Base-by-base conservation (phyloP, 2,329 filamentous ascomycete species). In the Botrytis fabae region DNA sequence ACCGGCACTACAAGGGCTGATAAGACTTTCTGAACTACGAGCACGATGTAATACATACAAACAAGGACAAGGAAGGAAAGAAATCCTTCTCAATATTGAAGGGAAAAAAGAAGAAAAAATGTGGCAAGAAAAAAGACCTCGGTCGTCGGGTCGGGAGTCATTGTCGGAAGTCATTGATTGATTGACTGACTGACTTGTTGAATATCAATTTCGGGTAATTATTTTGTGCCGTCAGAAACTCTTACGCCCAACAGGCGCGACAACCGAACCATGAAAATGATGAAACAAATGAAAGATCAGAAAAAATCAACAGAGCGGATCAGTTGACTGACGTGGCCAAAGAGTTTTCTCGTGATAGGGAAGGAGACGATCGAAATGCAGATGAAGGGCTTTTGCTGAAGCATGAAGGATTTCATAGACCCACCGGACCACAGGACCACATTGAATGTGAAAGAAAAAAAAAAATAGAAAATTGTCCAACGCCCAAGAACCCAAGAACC, bases 261-360 rank as follows among this genome's bases (percentile, higher is more conserved):
- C 35, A 68, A 57, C 65, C 65, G 32, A 40, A 57, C 35, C 35
- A 68, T 68, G 64, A 68, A 63, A 68, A 22, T 68, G 46, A 68
- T 68, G 35, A 68, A 68, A 68, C 65, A 68, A 42, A 40, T n/a
- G 22, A 57, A 32, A 57, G 9, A 18, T 42, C 14, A 14, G 35
- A 28, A 57, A 38, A 42, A 57, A 42, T 68, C 65, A 42, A 38
- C 25, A 57, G 32, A 42, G 48, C 65, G 65, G 65, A 68, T 38
- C 48, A 38, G n/a, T 35, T 57, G 32, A 57, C 65, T 68, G 65
- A 68, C 65, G 65, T 68, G 65, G 65, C 65, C n/a, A 38, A 68
- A 68, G 65, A 68, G 28, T 68, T 68, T 68, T 54, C 65, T 57
- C 32, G 28, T 54, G 48, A 68, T 68, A 68, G 65, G 65, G 65